Evolutionary conservation across 768 basidiomycete genomes (phyloP).

Genomic region (Psilocybe cyanescens): DNA sequence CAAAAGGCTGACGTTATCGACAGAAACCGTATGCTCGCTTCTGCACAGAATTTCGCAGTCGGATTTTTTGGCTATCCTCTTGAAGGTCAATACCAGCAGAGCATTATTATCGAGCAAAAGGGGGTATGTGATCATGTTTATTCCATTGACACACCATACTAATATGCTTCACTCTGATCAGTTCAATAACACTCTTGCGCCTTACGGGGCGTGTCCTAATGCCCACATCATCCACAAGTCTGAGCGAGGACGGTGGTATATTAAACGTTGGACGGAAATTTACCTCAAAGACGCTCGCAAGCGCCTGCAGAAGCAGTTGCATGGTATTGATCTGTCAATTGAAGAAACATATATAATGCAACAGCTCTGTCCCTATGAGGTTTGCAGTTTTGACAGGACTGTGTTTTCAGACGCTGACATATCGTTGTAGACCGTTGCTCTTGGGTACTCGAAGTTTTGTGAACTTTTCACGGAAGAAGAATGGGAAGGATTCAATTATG

Average conservation of each 20-base stretch:
- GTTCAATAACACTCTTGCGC: slow-evolving; percentile 87
- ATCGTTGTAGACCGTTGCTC: slow-evolving; percentile 72
- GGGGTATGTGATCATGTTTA: slow-evolving; percentile 38
- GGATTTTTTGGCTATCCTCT: slow-evolving; percentile 82
- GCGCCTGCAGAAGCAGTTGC: slow-evolving; percentile 60
- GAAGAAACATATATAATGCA: slow-evolving; percentile 81
- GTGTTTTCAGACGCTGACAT: neutral
- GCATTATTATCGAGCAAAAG: slow-evolving; percentile 69
- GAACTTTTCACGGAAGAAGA: slow-evolving; percentile 88
- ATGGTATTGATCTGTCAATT: slow-evolving; percentile 63
- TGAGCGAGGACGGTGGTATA: slow-evolving; percentile 60
- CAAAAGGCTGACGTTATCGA: neutral
- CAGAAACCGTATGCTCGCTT: slow-evolving; percentile 75
- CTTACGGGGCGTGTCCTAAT: slow-evolving; percentile 84
- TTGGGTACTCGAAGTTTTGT: slow-evolving; percentile 92
- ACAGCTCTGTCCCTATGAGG: slow-evolving; percentile 87
- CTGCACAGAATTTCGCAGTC: slow-evolving; percentile 67
- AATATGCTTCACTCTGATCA: slow-evolving; percentile 25
- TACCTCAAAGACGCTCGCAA: slow-evolving; percentile 72
- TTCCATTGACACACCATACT: slow-evolving; percentile 14
- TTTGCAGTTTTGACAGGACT: slow-evolving; percentile 20
- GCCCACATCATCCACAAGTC: slow-evolving; percentile 47
- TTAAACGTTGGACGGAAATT: slow-evolving; percentile 65
- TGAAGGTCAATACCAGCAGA: slow-evolving; percentile 74
- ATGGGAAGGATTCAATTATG: slow-evolving; percentile 93